Evolutionary conservation across 495 filamentous ascomycete species (phyloP), one percentile per base, ranked within the genome.

Genomic region (Poronia punctata): DNA sequence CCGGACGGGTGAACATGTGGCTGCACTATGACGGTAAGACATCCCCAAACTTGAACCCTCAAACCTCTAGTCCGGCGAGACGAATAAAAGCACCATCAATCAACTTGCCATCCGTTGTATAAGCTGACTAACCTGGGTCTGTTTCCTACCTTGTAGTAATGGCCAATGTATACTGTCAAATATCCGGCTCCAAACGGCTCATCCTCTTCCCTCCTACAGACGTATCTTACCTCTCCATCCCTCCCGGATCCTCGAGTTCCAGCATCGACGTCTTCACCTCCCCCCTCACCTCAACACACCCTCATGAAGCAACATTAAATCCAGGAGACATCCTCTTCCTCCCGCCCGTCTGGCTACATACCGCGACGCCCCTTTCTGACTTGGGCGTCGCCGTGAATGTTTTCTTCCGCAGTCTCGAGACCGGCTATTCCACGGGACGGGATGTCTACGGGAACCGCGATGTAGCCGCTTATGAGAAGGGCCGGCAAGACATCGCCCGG

Each of bases 381-480:
- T 49, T 76, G 22, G 87, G 84, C 49, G 67, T 94, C 5, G 83
- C 82, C 1, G 79, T 95, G 4, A 93, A 95, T 53, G 75, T 88
- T 9, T 94, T 92, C 68, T 95, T 94, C 55, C 76, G 75, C 26
- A 82, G 80, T 40, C 62, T 89, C 7, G 65, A 76, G 17, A 64
- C 61, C 10, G 78, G 75, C 2, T 94, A 95, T 61, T 76, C 87
- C 5, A 48, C 74, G 17, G 87, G 88, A 7, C 72, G 74, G 48
- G 88, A 95, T 61, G 82, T 94, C 2, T 94, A 95, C 56, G 88
- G 84, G 5, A 94, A 92, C 57, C 71, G 86, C 8, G 90, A 96
- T 61, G 53, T 95, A 26, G 78, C 81, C 27, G 82, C 83, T 7
- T 95, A 92, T 51, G 84, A 92, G 59, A 86, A 83, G 50, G 84